Evolutionary conservation across 768 basidiomycete species (phyloP), one percentile per base, ranked within the genome.

Genomic region (Phlegmacium glaucopus): DNA sequence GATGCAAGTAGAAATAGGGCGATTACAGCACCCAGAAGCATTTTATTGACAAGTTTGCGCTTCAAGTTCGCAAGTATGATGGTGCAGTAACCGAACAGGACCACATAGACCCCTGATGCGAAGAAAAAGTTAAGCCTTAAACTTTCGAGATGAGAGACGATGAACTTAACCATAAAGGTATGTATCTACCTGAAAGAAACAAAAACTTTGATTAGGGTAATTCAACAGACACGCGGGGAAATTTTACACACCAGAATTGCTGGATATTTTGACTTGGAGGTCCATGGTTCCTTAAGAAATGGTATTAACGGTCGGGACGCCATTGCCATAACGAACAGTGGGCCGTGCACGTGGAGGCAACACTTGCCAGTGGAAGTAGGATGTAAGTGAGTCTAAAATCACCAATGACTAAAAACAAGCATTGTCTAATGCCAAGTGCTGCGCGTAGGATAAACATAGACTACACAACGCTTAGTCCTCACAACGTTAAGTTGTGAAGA

Each of bases 251-350:
- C 60, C 27, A 61, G 28, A 25, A 61, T 61, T 6, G 58, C 60
- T 18, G 58, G 56, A 39, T 52, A 59, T 43, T 52, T 57, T 35
- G 56, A 55, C 30, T 45, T 56, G n/a, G 58, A 56, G 15, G 50
- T 49, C 60, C 60, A 61, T 36, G 57, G 56, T 45, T 56, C 54
- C 29, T 55, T 52, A 45, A 54, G 48, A 42, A 59, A 58, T 4
- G 58, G 60, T 30, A 59, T 61, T 27, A 55, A 47, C 2, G 57
- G 54, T 6, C 54, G 47, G 29, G 41, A 45, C 15, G 53, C 40
- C 11, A 51, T 40, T 15, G 50, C 30, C 13, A 13, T 32, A 8
- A 32, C 9, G 51, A 28, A 45, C 45, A 16, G 38, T 42, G 37
- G 40, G 45, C 36, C 51, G 27, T 13, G 43, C 36, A 35, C n/a